A percentile compares a stretch with the other conserved stretches of the same genome.
Evolutionary conservation across 805 yeast genomes (phyloP).

Genomic region (Ogataea minuta): DNA sequence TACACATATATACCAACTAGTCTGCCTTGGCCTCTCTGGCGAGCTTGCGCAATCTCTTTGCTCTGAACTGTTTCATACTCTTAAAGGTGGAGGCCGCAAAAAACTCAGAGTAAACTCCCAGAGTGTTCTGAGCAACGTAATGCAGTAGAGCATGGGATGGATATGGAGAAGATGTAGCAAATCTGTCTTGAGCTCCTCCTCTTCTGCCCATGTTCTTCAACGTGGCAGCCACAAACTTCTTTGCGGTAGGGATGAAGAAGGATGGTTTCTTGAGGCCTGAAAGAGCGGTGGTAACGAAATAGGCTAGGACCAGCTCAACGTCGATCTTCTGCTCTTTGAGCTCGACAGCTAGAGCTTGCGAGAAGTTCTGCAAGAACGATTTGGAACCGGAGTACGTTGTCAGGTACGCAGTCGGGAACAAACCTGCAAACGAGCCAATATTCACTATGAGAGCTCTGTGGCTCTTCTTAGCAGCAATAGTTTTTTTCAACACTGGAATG

Average conservation of each 20-base stretch:
- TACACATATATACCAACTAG: slow-evolving; percentile 1
- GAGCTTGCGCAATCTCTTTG: slow-evolving; percentile 53
- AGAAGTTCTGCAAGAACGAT: slow-evolving; percentile 93
- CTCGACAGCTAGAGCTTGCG: slow-evolving; percentile 84
- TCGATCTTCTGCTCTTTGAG: slow-evolving; percentile 67
- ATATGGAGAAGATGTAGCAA: slow-evolving; percentile 83
- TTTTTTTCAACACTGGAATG: slow-evolving; percentile 62
- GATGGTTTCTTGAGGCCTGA: slow-evolving; percentile 85
- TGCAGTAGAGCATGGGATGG: slow-evolving; percentile 94
- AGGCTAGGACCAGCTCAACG: slow-evolving; percentile 81
- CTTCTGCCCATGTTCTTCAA: slow-evolving; percentile 74
- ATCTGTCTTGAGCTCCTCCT: slow-evolving; percentile 90
- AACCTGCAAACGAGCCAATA: slow-evolving; percentile 97
- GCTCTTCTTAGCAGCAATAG: slow-evolving; percentile 43
- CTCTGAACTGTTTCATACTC: slow-evolving; percentile 80
- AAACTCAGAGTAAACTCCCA: slow-evolving; percentile 75
- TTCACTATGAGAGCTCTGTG: slow-evolving; percentile 78
- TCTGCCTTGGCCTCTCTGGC: slow-evolving; percentile 7
- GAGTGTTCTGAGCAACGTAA: slow-evolving; percentile 70
- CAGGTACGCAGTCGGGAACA: slow-evolving; percentile 85
- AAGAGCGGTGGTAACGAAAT: slow-evolving; percentile 93
- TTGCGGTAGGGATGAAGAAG: slow-evolving; percentile 75
- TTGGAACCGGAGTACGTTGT: slow-evolving; percentile 97
- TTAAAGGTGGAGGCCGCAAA: slow-evolving; percentile 66
- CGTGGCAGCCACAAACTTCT: slow-evolving; percentile 70